Evolutionary conservation across 2,329 filamentous ascomycete species (phyloP).

Genomic region (Colletotrichum tamarilloi): DNA sequence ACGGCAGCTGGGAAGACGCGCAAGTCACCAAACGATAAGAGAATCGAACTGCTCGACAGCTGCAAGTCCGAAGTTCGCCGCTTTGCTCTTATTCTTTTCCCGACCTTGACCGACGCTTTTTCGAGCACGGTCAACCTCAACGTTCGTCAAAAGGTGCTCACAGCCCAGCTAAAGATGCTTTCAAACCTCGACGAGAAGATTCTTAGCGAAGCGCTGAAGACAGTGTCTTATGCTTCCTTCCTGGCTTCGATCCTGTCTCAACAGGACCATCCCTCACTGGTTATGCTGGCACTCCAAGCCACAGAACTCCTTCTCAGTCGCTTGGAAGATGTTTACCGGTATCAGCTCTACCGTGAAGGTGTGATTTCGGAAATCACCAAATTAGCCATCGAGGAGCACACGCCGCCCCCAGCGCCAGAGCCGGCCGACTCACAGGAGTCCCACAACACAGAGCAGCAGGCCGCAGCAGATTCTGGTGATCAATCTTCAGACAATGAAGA

Average conservation of each 20-base stretch:
- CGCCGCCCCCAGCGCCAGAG: slow-evolving; percentile 44
- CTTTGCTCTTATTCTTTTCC: slow-evolving; percentile 92
- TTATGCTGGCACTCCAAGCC: slow-evolving; percentile 88
- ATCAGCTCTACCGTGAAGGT: slow-evolving; percentile 97
- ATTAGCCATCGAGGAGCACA: slow-evolving; percentile 68
- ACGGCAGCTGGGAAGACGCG: slow-evolving; percentile 50
- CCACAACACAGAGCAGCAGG: slow-evolving; percentile 12
- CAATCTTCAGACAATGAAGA: slow-evolving; percentile 57
- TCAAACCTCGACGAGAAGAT: slow-evolving; percentile 91
- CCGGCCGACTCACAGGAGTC: slow-evolving; percentile 36
- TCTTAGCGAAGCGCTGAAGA: slow-evolving; percentile 84
- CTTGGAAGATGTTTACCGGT: slow-evolving; percentile 88
- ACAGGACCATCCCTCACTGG: slow-evolving; percentile 88
- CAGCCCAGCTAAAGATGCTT: slow-evolving; percentile 97
- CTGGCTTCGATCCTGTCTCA: slow-evolving; percentile 95
- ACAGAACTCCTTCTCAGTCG: slow-evolving; percentile 88
- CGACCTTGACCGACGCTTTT: slow-evolving; percentile 95
- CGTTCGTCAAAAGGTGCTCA: slow-evolving; percentile 94
- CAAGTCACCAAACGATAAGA: slow-evolving; percentile 79
- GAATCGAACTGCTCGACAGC: slow-evolving; percentile 82
- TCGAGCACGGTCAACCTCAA: slow-evolving; percentile 97
- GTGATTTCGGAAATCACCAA: slow-evolving; percentile 92
- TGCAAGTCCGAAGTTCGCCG: slow-evolving; percentile 90
- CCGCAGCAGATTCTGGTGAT: slow-evolving; percentile 38
- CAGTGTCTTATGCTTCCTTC: slow-evolving; percentile 95